Percentiles rank a stretch among this genome's conserved stretches.
phyloP scores from a whole-genome alignment of 768 basidiomycete species.

The Pisolithus albus region DNA sequence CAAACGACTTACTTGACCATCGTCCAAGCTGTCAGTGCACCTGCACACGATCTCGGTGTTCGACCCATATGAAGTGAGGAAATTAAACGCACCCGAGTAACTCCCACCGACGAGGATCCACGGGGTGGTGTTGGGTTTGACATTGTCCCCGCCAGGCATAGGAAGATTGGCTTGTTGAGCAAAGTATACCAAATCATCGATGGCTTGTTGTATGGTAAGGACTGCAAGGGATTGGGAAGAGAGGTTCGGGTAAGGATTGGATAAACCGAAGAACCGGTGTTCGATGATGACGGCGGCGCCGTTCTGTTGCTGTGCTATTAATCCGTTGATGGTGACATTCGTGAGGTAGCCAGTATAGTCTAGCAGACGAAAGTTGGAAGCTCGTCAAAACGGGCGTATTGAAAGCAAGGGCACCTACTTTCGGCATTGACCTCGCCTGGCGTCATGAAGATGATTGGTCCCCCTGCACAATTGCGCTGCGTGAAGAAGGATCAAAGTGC shows the following conservation, averaged over 20 bases:
- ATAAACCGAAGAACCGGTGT: conserved; percentile 71
- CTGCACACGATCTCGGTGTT: conserved; percentile 7
- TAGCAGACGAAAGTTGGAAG: not conserved
- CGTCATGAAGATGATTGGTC: conserved; percentile 33
- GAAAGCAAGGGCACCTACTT: conserved; percentile 12
- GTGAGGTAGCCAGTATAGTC: conserved; percentile 49
- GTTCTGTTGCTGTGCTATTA: conserved; percentile 58
- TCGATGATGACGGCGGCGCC: conserved; percentile 60
- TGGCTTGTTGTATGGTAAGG: conserved; percentile 68
- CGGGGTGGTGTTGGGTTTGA: conserved; percentile 46
- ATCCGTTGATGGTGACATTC: conserved; percentile 56
- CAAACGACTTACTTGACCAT: conserved; percentile 52
- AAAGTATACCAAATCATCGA: conserved; percentile 68
- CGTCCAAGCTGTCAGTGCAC: conserved; percentile 52
- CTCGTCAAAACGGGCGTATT: not conserved
- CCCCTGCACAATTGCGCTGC: conserved; percentile 7
- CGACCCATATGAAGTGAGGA: not conserved
- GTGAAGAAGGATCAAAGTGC: not conserved
- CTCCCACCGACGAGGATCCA: conserved; percentile 40
- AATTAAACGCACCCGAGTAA: conserved; percentile 26
- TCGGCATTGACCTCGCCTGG: conserved; percentile 60
- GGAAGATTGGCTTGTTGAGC: conserved; percentile 58
- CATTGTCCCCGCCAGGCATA: conserved; percentile 55
- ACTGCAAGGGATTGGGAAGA: conserved; percentile 47
- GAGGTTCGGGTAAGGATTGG: conserved; percentile 61